phyloP scores from a whole-genome alignment of 140 eudicot genomes.

The Ambrosia hybrid region DNA sequence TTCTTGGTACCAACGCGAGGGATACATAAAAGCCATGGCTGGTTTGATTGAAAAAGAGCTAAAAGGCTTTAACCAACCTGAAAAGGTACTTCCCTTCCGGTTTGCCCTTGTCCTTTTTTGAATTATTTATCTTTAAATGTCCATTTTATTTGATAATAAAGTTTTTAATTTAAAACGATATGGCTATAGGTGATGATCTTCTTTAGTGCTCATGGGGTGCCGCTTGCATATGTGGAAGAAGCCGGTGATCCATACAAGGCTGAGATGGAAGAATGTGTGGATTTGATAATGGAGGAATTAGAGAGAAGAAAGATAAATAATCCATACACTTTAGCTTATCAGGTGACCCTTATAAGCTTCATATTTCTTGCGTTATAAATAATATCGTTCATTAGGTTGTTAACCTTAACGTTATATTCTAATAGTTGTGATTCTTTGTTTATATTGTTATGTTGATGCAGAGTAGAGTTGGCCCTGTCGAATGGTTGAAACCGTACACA shows the following conservation, averaged over 20 bases:
- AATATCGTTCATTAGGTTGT: not conserved
- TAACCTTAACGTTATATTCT: not conserved
- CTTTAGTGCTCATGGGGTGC: slow-evolving; percentile 99
- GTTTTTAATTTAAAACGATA: slow-evolving; percentile 18
- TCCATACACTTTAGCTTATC: slow-evolving; percentile 86
- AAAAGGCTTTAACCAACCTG: slow-evolving; percentile 61
- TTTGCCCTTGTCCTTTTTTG: not conserved
- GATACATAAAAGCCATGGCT: slow-evolving; percentile 91
- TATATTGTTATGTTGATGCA: slow-evolving; percentile 37
- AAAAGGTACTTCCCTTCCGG: slow-evolving; percentile 45
- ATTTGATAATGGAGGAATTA: slow-evolving; percentile 93
- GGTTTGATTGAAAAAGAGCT: slow-evolving; percentile 79
- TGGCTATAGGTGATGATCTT: slow-evolving; percentile 80
- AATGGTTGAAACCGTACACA: slow-evolving; percentile 97
- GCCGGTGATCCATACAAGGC: slow-evolving; percentile 99
- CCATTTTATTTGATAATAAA: slow-evolving; percentile 7
- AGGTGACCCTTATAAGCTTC: slow-evolving; percentile 45
- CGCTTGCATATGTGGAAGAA: slow-evolving; percentile 97
- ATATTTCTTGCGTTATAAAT: slow-evolving; percentile 5
- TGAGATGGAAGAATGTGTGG: slow-evolving; percentile 99
- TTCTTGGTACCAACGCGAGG: slow-evolving; percentile 99
- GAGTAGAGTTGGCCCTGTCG: slow-evolving; percentile 99
- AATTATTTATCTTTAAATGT: not conserved
- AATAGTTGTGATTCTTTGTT: slow-evolving; percentile 13
- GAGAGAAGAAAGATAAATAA: slow-evolving; percentile 71